These are phyloP conservation scores for Cystofilobasidium bisporidii DNA, from an alignment of 768 basidiomycete species.

Conservation along the genomic window DNA sequence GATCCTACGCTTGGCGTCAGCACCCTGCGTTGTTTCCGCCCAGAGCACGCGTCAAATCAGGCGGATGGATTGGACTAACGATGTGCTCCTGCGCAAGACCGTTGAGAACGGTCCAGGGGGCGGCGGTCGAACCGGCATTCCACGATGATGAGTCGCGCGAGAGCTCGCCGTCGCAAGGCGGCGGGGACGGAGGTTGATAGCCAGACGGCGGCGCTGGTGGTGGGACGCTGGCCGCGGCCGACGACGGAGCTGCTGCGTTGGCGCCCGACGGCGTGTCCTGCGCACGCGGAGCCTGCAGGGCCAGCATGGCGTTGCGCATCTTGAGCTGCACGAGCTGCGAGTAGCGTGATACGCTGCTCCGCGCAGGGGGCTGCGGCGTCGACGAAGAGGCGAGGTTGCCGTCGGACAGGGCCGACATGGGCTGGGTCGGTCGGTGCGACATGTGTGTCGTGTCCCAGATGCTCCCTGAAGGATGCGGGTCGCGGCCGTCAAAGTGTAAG, in stretches of 20 bases:
- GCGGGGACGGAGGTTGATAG: neutral
- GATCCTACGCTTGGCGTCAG: neutral
- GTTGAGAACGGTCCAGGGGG: neutral
- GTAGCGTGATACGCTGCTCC: neutral
- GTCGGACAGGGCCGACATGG: no score
- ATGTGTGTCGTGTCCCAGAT: no score
- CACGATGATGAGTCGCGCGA: no score
- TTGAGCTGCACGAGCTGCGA: slow-evolving; percentile 9
- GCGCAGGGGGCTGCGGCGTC: no score
- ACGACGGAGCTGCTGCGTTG: neutral
- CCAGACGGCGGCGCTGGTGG: neutral
- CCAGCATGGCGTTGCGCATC: slow-evolving; percentile 4
- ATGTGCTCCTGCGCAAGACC: neutral
- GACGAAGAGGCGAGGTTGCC: no score
- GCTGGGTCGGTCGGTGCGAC: no score
- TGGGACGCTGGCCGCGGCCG: neutral
- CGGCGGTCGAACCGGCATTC: neutral
- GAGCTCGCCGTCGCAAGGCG: neutral
- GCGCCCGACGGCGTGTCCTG: neutral
- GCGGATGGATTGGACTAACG: neutral
- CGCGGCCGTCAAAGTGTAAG: no score
- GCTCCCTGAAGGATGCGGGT: no score
- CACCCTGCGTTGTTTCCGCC: neutral
- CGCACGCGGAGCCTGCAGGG: neutral
- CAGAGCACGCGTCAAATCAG: neutral